A percentile compares a stretch with the other conserved stretches of the same genome.
phyloP scores from a whole-genome alignment of 106 monocot genomes.

The Platanthera guangdongensis region DNA sequence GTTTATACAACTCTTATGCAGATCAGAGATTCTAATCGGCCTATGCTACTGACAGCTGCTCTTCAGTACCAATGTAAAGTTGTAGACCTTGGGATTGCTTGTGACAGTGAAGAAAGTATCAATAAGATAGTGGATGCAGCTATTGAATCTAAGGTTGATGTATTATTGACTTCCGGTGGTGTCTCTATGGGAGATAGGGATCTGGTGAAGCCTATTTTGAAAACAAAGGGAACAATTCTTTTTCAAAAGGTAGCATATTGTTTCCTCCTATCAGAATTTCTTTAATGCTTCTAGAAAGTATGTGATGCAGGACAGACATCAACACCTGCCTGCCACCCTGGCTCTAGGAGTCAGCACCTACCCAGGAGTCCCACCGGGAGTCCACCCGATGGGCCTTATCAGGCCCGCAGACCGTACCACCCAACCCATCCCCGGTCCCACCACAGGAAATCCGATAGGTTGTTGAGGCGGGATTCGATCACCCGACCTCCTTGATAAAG shows the following conservation, averaged over 20 bases:
- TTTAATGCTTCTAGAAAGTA: not conserved
- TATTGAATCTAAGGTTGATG: slow-evolving; percentile 49
- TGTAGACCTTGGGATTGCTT: slow-evolving; percentile 77
- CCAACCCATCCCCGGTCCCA: too few species aligned
- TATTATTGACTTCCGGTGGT: slow-evolving; percentile 88
- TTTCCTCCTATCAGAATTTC: not conserved
- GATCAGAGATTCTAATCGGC: slow-evolving; percentile 94
- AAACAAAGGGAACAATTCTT: slow-evolving; percentile 52
- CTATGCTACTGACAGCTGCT: slow-evolving; percentile 80
- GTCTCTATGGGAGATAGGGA: slow-evolving; percentile 96
- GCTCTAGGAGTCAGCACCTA: too few species aligned
- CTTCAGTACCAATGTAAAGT: slow-evolving; percentile 66
- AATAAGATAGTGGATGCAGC: slow-evolving; percentile 35
- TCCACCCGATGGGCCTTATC: too few species aligned
- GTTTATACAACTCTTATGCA: slow-evolving; percentile 20
- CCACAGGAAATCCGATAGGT: too few species aligned
- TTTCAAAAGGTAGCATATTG: slow-evolving; percentile 56
- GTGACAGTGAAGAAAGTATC: slow-evolving; percentile 61
- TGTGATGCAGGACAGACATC: too few species aligned
- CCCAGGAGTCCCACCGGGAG: too few species aligned
- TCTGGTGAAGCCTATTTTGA: slow-evolving; percentile 80
- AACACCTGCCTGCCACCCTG: too few species aligned
- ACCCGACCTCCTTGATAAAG: too few species aligned
- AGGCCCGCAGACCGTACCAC: too few species aligned
- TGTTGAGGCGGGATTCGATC: too few species aligned